Evolutionary conservation across 2,329 filamentous ascomycete species (phyloP), one percentile per base, ranked within the genome.

Genomic region (Aureobasidium sp.): DNA sequence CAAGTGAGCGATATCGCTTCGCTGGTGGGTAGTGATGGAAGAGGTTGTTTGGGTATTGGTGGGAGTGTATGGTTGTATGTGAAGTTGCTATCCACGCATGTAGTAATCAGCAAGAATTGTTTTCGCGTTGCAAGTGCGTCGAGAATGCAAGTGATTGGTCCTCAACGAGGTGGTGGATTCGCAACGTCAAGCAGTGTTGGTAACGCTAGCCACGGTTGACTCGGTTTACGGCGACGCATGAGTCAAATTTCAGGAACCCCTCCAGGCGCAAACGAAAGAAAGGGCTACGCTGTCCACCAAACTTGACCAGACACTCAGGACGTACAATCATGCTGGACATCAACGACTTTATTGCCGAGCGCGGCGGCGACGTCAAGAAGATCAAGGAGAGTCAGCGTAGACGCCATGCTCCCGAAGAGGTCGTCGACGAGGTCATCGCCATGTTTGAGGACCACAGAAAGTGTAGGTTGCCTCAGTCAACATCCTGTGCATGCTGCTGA

Each of bases 301-400:
- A 23, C 11, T 38, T 43, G 37, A 33, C 15, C 27, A 55, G 6
- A 43, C 25, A 43, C 51, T 21, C 27, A 31, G 6, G 15, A 46
- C 27, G 9, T 31, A 29, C 54, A 58, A 49, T 10, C 37, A 76
- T 75, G 74, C 62, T 77, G 62, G 74, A 76, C 69, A 73, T 78
- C 61, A 77, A 79, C 69, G 78, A 80, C 69, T 80, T 80, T 70
- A 79, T 80, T 68, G 71, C 83, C 72, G 90, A 96, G 75, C 88
- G 91, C 68, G 94, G 93, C 66, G 94, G 94, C 68, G 85, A 97
- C 77, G 90, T 91, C 17, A 88, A 95, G 71, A 87, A 86, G 78
- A 94, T 99, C 75, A 88, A 89, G 74, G 90, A 96, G 74, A 94
- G 88, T 65, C 94, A 99, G 77, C 84, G 88, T 67, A 86, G 85